These are phyloP conservation scores for Mollisia scopiformis DNA, from an alignment of 2,329 filamentous ascomycete species.

Conservation along the genomic window DNA sequence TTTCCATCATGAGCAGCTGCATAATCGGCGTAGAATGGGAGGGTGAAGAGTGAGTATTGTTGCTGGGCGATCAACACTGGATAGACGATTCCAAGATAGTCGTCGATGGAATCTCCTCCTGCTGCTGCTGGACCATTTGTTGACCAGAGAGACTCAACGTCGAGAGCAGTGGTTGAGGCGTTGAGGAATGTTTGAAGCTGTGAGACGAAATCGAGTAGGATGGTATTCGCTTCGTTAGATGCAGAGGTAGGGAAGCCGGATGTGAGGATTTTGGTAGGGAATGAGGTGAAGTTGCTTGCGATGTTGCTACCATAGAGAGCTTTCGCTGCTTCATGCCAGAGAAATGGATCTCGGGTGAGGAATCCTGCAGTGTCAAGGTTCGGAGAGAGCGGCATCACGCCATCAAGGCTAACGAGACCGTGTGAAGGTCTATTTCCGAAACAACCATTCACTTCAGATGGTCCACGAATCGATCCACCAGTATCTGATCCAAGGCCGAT, in stretches of 20 bases:
- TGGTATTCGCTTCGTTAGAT: slow-evolving; percentile 39
- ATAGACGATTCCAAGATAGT: slow-evolving; percentile 48
- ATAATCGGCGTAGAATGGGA: slow-evolving; percentile 54
- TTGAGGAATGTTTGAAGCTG: slow-evolving; percentile 47
- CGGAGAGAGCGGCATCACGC: slow-evolving; percentile 51
- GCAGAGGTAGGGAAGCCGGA: slow-evolving; percentile 45
- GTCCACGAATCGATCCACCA: slow-evolving; percentile 52
- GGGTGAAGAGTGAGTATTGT: slow-evolving; percentile 47
- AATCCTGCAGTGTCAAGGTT: slow-evolving; percentile 51
- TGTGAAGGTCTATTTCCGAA: slow-evolving; percentile 54
- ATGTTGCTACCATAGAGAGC: slow-evolving; percentile 51
- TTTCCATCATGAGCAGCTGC: slow-evolving; percentile 47
- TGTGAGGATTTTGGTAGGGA: slow-evolving; percentile 45
- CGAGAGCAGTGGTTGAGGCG: slow-evolving; percentile 36
- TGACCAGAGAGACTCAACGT: slow-evolving; percentile 24
- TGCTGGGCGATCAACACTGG: slow-evolving; percentile 49
- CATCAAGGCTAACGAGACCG: slow-evolving; percentile 47
- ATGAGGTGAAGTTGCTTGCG: slow-evolving; percentile 41
- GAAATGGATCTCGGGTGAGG: slow-evolving; percentile 45
- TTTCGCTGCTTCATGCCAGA: slow-evolving; percentile 47
- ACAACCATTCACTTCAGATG: slow-evolving; percentile 50
- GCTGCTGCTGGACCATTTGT: slow-evolving; percentile 34
- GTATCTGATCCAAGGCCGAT: slow-evolving; percentile 52
- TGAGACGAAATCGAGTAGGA: slow-evolving; percentile 45
- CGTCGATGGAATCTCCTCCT: slow-evolving; percentile 34